Evolutionary conservation across 306 rosid species (phyloP).

Genomic region (Castanopsis chinensis): DNA sequence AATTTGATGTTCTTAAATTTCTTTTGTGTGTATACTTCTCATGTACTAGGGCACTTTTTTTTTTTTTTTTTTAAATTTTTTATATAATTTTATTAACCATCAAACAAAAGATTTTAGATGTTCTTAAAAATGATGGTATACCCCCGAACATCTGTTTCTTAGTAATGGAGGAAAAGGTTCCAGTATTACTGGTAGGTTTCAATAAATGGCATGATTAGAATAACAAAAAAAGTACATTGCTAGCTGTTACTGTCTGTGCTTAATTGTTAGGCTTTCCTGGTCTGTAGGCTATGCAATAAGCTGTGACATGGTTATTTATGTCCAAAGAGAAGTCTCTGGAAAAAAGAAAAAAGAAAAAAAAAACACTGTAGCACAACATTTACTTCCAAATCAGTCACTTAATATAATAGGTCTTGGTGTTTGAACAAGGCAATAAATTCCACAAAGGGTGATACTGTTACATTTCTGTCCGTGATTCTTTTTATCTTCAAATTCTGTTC

Average conservation of each 20-base stretch:
- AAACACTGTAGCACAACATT: not conserved
- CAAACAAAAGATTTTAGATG: no score
- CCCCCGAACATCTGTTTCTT: not conserved
- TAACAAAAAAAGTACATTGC: not conserved
- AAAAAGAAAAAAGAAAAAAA: not conserved
- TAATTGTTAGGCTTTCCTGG: not conserved
- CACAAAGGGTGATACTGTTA: not conserved
- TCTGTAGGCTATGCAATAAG: not conserved
- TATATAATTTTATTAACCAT: no score
- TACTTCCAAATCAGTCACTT: not conserved
- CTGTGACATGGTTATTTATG: not conserved
- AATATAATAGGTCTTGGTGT: not conserved
- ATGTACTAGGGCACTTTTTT: no score
- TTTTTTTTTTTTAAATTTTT: no score
- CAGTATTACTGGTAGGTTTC: not conserved
- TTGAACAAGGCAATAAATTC: not conserved
- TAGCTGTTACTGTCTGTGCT: not conserved
- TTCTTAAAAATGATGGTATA: not conserved
- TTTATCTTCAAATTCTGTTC: not conserved
- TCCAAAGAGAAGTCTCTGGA: not conserved
- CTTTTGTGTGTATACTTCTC: no score
- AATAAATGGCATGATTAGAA: not conserved
- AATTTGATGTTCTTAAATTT: not conserved
- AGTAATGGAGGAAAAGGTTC: not conserved
- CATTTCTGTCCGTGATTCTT: not conserved